Conservation (phyloP, 306 rosid genomes). For the Rubus parviflorus region DNA sequence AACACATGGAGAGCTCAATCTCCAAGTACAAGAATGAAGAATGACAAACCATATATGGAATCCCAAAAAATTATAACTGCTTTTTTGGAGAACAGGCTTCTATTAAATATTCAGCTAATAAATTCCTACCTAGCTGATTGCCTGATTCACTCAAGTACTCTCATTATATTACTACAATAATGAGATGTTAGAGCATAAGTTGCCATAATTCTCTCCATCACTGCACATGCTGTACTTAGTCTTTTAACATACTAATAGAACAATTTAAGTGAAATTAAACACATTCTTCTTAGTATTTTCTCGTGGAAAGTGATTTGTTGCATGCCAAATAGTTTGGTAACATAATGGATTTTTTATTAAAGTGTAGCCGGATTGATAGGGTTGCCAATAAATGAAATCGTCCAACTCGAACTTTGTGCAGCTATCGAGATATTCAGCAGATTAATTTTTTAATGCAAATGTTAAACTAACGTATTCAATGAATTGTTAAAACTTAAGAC, state of each 20-base stretch:
- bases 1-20: neutral
- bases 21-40: neutral
- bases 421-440: neutral
- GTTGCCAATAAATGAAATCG: neutral
- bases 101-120: neutral
- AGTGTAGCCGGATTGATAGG: neutral
- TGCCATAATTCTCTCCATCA: constrained; percentile 3
- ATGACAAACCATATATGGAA: neutral
- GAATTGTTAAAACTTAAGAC: too few relatives aligned
- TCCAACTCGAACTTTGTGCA: too few relatives aligned
- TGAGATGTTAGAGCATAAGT: neutral
- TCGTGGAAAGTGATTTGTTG: neutral
- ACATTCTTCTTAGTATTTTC: neutral
- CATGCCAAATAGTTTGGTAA: neutral
- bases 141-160: neutral
- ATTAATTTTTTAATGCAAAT: too few relatives aligned
- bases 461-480: too few relatives aligned
- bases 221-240: constrained; percentile 17
- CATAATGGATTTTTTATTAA: neutral
- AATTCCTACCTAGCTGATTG: neutral
- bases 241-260: neutral
- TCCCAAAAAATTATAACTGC: neutral
- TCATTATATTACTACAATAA: neutral
- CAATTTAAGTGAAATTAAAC: neutral
- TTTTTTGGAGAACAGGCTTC: neutral